Base-by-base conservation (phyloP, 768 basidiomycete genomes). In the Auricularia sp. region DNA sequence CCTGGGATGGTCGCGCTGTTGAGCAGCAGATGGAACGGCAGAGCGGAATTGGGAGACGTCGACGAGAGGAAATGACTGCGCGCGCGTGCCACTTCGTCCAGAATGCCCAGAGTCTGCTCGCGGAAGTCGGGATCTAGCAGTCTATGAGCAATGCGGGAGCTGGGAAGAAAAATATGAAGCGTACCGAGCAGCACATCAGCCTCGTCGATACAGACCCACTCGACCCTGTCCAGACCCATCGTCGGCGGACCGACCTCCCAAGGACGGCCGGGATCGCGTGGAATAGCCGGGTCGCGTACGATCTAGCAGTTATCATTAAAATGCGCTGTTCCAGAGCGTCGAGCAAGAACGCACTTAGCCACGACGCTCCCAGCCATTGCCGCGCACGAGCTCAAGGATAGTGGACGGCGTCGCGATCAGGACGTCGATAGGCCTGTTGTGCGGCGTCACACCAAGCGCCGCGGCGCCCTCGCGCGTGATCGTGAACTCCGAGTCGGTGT, bases 191-290 rank as follows among this genome's bases (percentile, higher is more conserved):
- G 77, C 60, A 97, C 84, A 71, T 96, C 94, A 0, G 94, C 93
- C 71, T 96, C 93, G 66, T 97, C 94, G 1, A 96, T 77, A 3
- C 95, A 79, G 6, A 96, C 87, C 92, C 92, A 96, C 69, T 96
- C 91, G 1, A 95, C 77, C 61, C 84, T 81, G 62, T 80, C 80
- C 34, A 93, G 74, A 2, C 85, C 81, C 75, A 91, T 81, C 70
- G 86, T 80, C 4, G 84, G 80, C 58, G 80, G 23, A 66, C 75
- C 70, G 68, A 68, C 79, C 79, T 73, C 78, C 66, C 67, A 81
- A 74, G 73, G 72, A 29, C 29, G 39, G 12, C 39, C 23, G 70
- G 71, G 34, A 59, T 59, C 34, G 21, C 23, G 56, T 18, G 47
- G 18, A 2, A 6, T 10, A 6, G 47, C 39, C 11, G 14, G 18